Percentiles rank a stretch among this genome's conserved stretches.
phyloP scores from a whole-genome alignment of 345 rosid genomes.

The Eutrema heterophyllum region DNA sequence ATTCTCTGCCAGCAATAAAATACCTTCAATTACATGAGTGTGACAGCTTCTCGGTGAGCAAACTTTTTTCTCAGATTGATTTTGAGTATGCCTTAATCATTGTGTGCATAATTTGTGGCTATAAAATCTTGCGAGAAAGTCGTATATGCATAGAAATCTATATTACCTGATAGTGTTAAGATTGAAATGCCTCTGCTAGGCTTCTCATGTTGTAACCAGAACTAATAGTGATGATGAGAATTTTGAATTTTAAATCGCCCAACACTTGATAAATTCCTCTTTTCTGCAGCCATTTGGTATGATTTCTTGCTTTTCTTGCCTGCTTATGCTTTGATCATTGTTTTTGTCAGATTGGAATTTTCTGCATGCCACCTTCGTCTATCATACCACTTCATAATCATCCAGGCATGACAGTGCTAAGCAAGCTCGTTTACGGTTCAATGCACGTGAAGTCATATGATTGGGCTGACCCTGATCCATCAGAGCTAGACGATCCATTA shows the following conservation, averaged over 20 bases:
- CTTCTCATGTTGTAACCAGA: neutral
- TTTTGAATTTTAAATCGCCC: neutral
- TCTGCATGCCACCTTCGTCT: conserved; percentile 93
- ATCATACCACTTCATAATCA: conserved; percentile 95
- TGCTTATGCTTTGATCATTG: neutral
- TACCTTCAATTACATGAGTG: conserved; percentile 84
- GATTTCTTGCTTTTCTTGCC: neutral
- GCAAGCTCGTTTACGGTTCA: conserved; percentile 90
- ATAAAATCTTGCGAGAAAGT: neutral
- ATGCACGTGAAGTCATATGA: conserved; percentile 88
- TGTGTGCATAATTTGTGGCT: neutral
- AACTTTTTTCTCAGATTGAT: neutral
- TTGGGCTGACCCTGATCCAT: conserved; percentile 55
- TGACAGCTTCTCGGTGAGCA: conserved; percentile 84
- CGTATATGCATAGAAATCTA: neutral
- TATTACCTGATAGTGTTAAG: neutral
- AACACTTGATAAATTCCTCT: neutral
- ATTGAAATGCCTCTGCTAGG: neutral
- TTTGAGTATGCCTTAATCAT: neutral
- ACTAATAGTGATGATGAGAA: neutral
- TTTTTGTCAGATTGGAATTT: conserved; percentile 76
- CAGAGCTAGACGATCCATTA: conserved; percentile 45
- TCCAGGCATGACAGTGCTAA: conserved; percentile 95
- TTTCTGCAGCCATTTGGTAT: neutral
- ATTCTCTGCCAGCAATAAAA: conserved; percentile 65